phyloP scores from a whole-genome alignment of 306 rosid species.

The Nissolia schottii region DNA sequence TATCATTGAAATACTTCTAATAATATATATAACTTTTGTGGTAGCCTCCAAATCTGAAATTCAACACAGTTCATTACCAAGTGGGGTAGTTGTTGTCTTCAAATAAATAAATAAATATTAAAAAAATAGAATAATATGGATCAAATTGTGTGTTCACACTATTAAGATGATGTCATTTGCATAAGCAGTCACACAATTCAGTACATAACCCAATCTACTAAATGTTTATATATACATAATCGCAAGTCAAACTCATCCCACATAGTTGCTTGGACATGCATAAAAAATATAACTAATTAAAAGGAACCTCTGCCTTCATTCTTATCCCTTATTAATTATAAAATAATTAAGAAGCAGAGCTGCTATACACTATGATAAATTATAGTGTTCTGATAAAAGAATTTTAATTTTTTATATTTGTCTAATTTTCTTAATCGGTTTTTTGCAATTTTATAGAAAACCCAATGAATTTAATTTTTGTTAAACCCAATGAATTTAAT shows the following conservation, averaged over 20 bases:
- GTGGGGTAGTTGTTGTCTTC: conserved; percentile 26
- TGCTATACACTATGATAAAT: neutral
- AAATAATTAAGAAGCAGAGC: conserved; percentile 2
- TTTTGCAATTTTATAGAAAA: neutral
- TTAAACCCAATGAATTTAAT: neutral
- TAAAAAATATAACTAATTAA: neutral
- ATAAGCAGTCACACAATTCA: neutral
- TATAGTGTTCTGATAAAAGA: neutral
- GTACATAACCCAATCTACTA: neutral
- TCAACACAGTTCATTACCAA: neutral
- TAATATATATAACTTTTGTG: neutral
- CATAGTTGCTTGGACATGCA: conserved; percentile 9
- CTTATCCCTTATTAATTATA: neutral
- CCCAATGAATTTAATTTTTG: neutral
- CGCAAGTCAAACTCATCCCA: neutral
- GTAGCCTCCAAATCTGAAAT: conserved; percentile 28
- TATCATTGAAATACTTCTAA: neutral
- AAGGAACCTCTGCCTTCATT: neutral
- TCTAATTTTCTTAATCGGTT: neutral
- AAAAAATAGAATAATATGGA: neutral
- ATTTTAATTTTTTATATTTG: neutral
- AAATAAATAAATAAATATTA: neutral
- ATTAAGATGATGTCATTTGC: conserved; percentile 4
- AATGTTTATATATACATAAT: neutral
- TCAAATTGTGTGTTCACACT: conserved; percentile 13